phyloP scores from a whole-genome alignment of 148 eudicot species.

The Mesembryanthemum crystallinum region DNA sequence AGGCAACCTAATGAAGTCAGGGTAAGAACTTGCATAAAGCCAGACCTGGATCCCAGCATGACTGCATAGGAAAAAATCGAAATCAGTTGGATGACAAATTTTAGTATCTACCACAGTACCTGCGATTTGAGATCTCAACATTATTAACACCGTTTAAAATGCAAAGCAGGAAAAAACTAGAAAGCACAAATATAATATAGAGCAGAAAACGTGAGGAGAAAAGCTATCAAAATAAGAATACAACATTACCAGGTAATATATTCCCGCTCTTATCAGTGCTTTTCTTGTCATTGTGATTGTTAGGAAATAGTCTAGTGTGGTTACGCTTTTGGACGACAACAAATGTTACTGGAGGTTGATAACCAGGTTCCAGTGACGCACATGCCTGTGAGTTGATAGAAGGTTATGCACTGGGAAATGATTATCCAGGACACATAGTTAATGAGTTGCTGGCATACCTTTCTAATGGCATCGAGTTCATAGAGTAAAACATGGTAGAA shows the following conservation, averaged over 20 bases:
- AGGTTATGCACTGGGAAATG: background rate
- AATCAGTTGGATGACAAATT: conserved; percentile 84
- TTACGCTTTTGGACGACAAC: conserved; percentile 93
- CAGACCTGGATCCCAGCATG: conserved; percentile 87
- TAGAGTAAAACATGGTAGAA: conserved; percentile 82
- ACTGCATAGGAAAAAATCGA: conserved; percentile 74
- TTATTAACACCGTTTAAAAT: background rate
- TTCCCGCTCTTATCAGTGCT: conserved; percentile 82
- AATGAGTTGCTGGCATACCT: conserved; percentile 39
- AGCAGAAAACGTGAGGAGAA: too few species aligned
- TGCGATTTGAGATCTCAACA: conserved; percentile 23
- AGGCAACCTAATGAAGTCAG: background rate
- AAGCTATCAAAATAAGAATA: background rate
- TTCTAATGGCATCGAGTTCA: conserved; percentile 94
- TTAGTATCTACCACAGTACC: conserved; percentile 78
- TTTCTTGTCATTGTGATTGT: conserved; percentile 64
- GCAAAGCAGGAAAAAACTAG: too few species aligned
- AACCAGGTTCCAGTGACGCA: conserved; percentile 74
- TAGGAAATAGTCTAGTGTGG: conserved; percentile 79
- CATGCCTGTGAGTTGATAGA: conserved; percentile 57
- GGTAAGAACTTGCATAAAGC: conserved; percentile 4
- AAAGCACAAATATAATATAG: background rate
- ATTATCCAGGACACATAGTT: background rate
- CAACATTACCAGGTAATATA: conserved; percentile 64
- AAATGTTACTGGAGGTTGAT: conserved; percentile 88